Base-by-base conservation (phyloP, 179 eudicot species). In the Spergularia azorica region DNA sequence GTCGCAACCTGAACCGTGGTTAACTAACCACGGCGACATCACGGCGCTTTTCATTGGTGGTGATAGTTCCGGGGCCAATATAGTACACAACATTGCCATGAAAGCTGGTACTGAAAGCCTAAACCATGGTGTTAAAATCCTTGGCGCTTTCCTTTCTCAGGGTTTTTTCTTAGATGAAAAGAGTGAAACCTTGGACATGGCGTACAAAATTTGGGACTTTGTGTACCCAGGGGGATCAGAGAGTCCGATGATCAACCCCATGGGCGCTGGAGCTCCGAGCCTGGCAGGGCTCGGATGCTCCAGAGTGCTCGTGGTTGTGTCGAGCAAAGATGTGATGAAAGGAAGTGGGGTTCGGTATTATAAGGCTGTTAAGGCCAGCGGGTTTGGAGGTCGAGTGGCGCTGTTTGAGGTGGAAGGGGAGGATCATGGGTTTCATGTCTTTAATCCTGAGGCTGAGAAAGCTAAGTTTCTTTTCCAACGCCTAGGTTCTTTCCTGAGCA, bases 301-400 rank as follows among this genome's bases (percentile, higher is more conserved):
- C 4, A 77, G 73, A 82, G 13, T 85, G 55, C 71, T 88, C 43
- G 87, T 86, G 51, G 61, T 79, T 14, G 84, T 83, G 10, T 80
- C 82, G 9, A 87, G 83, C 63, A 67, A 80, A 18, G 91, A 89
- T 62, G 66, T 48, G 36, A 15, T 79, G 21, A 84, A 70, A 55
- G 82, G 72, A 0, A 48, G 78, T 36, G 87, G 80, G 10, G 64
- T 84, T n/a, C 63, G 65, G 48, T 89, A 87, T 51, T 77, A 55
- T 51, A 82, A 88, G 13, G 79, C 67, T 2, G 61, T 90, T 50
- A 79, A 56, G 76, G 66, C 70, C 17, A 85, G 91, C 59, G 88
- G 79, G 9, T 90, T 85, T 84, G 51, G 59, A 62, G 94, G 91
- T n/a, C 76, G 77, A 52, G 80, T 84, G 11, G 89, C 86, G 80